A percentile compares a stretch with the other conserved stretches of the same genome.
Evolutionary conservation across 345 rosid species (phyloP).

Genomic region (Melastoma malabathricum): DNA sequence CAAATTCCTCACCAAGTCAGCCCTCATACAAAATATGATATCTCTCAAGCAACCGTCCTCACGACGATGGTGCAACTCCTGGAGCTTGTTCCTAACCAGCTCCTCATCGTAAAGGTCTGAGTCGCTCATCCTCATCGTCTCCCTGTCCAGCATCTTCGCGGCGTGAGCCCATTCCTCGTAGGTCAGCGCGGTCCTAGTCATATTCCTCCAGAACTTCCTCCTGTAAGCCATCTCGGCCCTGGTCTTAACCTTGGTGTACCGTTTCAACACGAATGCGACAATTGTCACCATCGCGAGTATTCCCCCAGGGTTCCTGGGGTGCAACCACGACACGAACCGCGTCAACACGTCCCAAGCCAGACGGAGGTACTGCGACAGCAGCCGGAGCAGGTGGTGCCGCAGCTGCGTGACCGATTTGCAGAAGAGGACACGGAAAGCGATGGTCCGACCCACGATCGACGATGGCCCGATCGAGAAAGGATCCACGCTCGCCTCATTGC

Average conservation of each 20-base stretch:
- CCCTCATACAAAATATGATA: conserved; percentile 93
- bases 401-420: conserved; percentile 62
- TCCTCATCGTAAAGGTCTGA: conserved; percentile 75
- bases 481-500: conserved; percentile 71
- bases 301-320: conserved; percentile 91
- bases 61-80: conserved; percentile 74
- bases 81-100: conserved; percentile 73
- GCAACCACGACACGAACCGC: conserved; percentile 71
- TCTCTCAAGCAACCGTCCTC: conserved; percentile 84
- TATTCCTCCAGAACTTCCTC: conserved; percentile 95
- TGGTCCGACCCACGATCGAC: conserved; percentile 60
- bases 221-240: conserved; percentile 89
- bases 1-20: conserved; percentile 83
- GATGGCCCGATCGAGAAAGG: conserved; percentile 82
- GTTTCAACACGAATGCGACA: conserved; percentile 69
- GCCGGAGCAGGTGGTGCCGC: conserved; percentile 33
- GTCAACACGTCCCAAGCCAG: conserved; percentile 27
- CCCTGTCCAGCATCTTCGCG: conserved; percentile 91
- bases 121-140: conserved; percentile 67
- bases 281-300: conserved; percentile 78
- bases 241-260: conserved; percentile 65
- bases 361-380: conserved; percentile 24
- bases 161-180: conserved; percentile 99
- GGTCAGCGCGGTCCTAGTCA: conserved; percentile 86
- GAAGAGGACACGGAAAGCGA: conserved; percentile 69